Percentiles rank a stretch among this genome's conserved stretches.
Evolutionary conservation across 208 protist genomes (phyloP).

Genomic region (Novymonas esmeraldas): DNA sequence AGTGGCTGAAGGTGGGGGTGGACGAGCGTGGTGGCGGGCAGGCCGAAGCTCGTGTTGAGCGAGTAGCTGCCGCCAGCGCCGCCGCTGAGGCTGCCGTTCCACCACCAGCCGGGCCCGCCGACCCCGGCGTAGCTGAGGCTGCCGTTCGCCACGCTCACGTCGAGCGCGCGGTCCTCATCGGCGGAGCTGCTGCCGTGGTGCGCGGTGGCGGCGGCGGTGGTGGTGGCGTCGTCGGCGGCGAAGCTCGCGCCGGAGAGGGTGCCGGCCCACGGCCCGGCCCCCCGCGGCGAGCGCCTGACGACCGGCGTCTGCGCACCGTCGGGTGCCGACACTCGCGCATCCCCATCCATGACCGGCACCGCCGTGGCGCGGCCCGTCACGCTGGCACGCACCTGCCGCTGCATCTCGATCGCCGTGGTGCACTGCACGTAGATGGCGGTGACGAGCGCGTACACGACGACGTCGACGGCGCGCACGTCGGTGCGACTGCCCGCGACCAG

Average conservation of each 20-base stretch:
- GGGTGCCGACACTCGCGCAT: not conserved
- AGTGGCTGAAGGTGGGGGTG: not conserved
- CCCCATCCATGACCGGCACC: not conserved
- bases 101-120: conserved; percentile 5
- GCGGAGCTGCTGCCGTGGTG: not conserved
- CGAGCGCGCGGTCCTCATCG: conserved; percentile 20
- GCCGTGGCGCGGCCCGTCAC: conserved; percentile 3
- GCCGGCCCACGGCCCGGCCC: not conserved
- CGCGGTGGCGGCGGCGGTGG: not conserved
- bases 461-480: conserved; percentile 30
- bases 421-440: conserved; percentile 37
- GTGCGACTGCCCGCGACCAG: conserved; percentile 18
- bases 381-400: conserved; percentile 12
- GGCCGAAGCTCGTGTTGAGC: conserved; percentile 22
- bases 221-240: not conserved
- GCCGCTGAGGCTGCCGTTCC: conserved; percentile 1
- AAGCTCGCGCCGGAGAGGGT: not conserved
- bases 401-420: conserved; percentile 8
- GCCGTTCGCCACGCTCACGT: conserved; percentile 10
- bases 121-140: conserved; percentile 21
- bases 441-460: conserved; percentile 37
- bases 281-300: conserved; percentile 7
- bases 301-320: conserved; percentile 9
- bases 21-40: conserved; percentile 2
- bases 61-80: conserved; percentile 12